Base-by-base conservation (phyloP, 495 filamentous ascomycete genomes). In the Chlorociboria aeruginascens region DNA sequence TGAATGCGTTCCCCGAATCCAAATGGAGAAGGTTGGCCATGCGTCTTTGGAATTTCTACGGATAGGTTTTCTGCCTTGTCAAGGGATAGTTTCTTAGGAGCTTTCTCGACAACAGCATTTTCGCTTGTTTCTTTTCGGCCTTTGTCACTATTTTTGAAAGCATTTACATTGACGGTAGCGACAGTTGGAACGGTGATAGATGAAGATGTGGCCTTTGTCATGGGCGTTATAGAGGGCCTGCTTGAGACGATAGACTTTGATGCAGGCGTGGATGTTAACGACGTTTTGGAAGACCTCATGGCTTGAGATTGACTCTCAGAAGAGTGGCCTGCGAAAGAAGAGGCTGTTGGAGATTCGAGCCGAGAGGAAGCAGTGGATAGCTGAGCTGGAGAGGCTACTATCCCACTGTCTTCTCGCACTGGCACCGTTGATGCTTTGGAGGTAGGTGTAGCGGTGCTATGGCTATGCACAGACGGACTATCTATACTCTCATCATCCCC, bases 91-190 rank as follows among this genome's bases (percentile, higher is more conserved):
- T 39, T 12, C 36, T 39, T 39, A 2, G 36, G n/a, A 14, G 36
- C 13, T 14, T 30, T 44, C 10, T 44, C 42, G n/a, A 31, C 3
- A 36, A 6, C 29, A 17, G 45, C 17, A 13, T 34, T 10, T 17
- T 14, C 31, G n/a, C 56, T 61, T 30, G 59, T 37, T 56, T 43
- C 34, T 52, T 56, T 45, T 10, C 48, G 41, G 8, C 1, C 43
- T 9, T 16, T 50, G 20, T 56, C 53, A n/a, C 53, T 53, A 32
- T 78, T 74, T 58, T 69, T 74, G 36, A 77, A 62, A 14, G 70
- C 77, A 53, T 66, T 79, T 20, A 75, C 71, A 55, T 77, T 73
- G 12, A 79, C 58, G 25, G 81, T 72, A 9, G 72, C 77, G 33
- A 81, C 58, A 2, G 63, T 68, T 8, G 59, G 55, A 30, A 57